Evolutionary conservation across 2,329 filamentous ascomycete species (phyloP).

Genomic region (Cordyceps cateniannulata): DNA sequence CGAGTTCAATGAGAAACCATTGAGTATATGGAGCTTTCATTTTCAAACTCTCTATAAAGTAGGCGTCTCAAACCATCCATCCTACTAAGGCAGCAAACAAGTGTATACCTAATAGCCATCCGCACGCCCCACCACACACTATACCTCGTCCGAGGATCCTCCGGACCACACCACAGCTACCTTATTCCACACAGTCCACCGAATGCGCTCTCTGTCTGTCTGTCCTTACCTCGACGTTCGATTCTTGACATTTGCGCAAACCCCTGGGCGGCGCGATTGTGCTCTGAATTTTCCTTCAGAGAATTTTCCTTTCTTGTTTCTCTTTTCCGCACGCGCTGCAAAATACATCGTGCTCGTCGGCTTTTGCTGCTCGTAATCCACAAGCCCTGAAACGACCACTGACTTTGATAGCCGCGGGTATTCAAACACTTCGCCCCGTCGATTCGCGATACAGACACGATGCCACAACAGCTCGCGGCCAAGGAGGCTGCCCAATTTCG

Average conservation of each 20-base stretch:
- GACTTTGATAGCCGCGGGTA: not conserved
- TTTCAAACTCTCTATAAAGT: no score
- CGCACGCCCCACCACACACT: not conserved
- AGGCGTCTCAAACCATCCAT: no score
- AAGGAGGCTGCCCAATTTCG: slow-evolving; percentile 95
- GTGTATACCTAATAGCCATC: not conserved
- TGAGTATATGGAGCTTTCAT: no score
- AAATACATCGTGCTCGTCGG: not conserved
- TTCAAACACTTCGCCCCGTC: slow-evolving; percentile 7
- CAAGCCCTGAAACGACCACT: not conserved
- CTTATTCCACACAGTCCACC: not conserved
- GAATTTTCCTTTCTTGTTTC: not conserved
- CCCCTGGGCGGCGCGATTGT: not conserved
- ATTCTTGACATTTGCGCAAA: slow-evolving; percentile 4
- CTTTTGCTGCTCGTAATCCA: not conserved
- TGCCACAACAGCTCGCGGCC: slow-evolving; percentile 69
- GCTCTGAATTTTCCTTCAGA: not conserved
- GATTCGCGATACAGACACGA: slow-evolving; percentile 12
- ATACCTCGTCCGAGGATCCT: slow-evolving; percentile 11
- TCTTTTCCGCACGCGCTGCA: not conserved
- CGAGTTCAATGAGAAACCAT: not conserved
- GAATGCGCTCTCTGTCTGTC: slow-evolving; percentile 1
- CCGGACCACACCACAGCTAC: slow-evolving; percentile 10
- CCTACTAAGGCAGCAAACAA: no score
- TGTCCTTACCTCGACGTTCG: slow-evolving; percentile 7